Evolutionary conservation across 176 grass and related monocot genomes (phyloP), one percentile per base, ranked within the genome.

Genomic region (Areca catechu): DNA sequence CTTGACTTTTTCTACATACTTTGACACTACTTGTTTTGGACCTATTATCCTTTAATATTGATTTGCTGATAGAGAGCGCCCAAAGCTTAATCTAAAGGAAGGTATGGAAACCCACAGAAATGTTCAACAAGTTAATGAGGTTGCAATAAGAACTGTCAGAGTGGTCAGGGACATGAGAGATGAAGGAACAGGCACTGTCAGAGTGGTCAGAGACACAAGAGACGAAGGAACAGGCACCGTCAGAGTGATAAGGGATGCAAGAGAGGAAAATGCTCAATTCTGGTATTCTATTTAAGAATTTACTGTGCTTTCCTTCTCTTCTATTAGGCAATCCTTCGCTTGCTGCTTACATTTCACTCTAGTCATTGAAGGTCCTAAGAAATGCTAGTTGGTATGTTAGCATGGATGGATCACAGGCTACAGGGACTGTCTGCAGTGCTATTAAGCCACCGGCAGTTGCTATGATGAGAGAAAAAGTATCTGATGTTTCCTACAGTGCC

Each of bases 361-460:
- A 93, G 88, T 83, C 83, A 63, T 74, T 65, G 66, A 89, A 80
- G 23, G 65, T 80, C 58, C 75, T 21, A 53, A 88, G 77, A 71
- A 47, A 79, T 54, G 30, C 77, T 77, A 77, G 71, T 50, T 54
- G 63, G 71, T 62, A 82, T 75, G 65, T 64, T 81, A 58, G 51
- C 66, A 16, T 71, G 52, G 65, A 43, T 65, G 80, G 57, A 71
- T 76, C 68, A 16, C 80, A 84, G 65, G 73, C 62, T 57, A 97
- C 83, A 48, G 93, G 93, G 51, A 99, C 94, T 67, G 73, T 93
- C 53, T 77, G 70, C 63, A 83, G 74, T 75, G 61, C 43, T 73
- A 50, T 74, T 53, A 80, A 72, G 23, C 70, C 78, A 22, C 78
- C 81, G 20, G 84, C 79, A 66, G 75, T 49, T 12, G 61, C 67